Evolutionary conservation across 108 stramenopile genomes (phyloP).

Genomic region (Parietichytrium sp.): DNA sequence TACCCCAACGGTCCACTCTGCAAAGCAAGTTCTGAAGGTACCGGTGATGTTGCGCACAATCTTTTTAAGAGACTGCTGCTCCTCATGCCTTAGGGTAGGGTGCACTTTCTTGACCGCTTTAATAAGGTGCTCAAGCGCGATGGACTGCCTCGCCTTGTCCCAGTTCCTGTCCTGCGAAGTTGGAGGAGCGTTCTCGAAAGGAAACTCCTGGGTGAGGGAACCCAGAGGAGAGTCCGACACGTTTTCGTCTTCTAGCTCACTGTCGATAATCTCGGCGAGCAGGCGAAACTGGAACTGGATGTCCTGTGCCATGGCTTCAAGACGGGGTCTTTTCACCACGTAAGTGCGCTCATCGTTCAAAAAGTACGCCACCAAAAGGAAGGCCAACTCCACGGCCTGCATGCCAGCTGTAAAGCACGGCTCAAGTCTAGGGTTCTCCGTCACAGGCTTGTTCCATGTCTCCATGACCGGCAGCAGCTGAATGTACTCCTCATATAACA

Average conservation of each 20-base stretch:
- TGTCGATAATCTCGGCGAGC: slow-evolving; percentile 47
- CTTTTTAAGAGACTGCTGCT: slow-evolving; percentile 40
- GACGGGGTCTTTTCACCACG: slow-evolving; percentile 42
- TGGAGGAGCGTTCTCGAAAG: slow-evolving; percentile 44
- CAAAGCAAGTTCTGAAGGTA: slow-evolving; percentile 41
- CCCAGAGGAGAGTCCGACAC: background rate
- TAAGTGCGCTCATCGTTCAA: slow-evolving; percentile 39
- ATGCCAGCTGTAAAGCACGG: slow-evolving; percentile 43
- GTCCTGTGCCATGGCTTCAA: slow-evolving; percentile 44
- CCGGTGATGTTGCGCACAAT: slow-evolving; percentile 48
- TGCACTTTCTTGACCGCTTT: slow-evolving; percentile 10
- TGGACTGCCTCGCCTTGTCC: slow-evolving; percentile 41
- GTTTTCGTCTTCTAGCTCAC: slow-evolving; percentile 49
- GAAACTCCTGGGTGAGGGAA: slow-evolving; percentile 45
- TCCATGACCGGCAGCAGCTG: slow-evolving; percentile 8
- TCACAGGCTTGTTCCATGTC: slow-evolving; percentile 40
- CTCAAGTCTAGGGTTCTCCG: slow-evolving; percentile 41
- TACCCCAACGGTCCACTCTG: slow-evolving; percentile 50
- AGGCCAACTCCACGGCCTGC: slow-evolving; percentile 45
- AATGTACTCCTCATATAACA: slow-evolving; percentile 48
- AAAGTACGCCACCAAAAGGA: slow-evolving; percentile 43
- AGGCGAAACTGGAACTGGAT: slow-evolving; percentile 35
- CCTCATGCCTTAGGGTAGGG: no score
- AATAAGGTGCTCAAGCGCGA: slow-evolving; percentile 41
- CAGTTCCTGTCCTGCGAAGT: slow-evolving; percentile 37